Conservation (phyloP, 2,329 filamentous ascomycete genomes). For the Calonectria henricotiae region DNA sequence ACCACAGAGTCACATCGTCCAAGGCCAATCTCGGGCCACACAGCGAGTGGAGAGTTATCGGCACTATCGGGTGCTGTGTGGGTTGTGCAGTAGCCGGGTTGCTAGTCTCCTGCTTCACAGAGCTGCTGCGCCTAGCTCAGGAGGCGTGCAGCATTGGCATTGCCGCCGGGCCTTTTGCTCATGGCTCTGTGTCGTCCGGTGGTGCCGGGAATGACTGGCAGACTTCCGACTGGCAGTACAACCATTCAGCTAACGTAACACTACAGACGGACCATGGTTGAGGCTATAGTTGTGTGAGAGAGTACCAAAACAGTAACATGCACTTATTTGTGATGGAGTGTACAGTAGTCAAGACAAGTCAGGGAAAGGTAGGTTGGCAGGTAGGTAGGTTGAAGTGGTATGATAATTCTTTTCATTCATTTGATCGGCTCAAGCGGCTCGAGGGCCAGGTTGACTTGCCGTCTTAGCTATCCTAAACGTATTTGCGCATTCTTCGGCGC, state of each 20-base stretch:
- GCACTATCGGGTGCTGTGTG: conserved; percentile 32
- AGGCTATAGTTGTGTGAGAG: conserved; percentile 8
- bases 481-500: conserved; percentile 38
- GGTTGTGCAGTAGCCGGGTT: conserved; percentile 31
- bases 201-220: conserved; percentile 23
- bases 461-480: conserved; percentile 37
- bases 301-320: conserved; percentile 1
- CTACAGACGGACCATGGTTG: neutral
- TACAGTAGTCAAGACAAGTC: too few relatives aligned
- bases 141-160: conserved; percentile 22
- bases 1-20: conserved; percentile 36
- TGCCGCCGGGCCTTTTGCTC: conserved; percentile 16
- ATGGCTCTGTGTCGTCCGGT: conserved; percentile 24
- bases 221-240: conserved; percentile 26
- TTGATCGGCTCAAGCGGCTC: conserved; percentile 29
- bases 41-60: conserved; percentile 35
- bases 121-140: conserved; percentile 26
- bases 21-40: conserved; percentile 38
- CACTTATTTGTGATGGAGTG: neutral
- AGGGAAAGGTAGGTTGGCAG: too few relatives aligned
- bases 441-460: conserved; percentile 5
- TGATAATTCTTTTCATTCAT: conserved; percentile 35
- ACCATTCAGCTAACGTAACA: conserved; percentile 16
- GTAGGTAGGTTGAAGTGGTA: neutral
- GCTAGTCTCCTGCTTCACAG: conserved; percentile 19